Base-by-base conservation (phyloP, 2,329 filamentous ascomycete genomes). In the Pseudocercospora vitis region DNA sequence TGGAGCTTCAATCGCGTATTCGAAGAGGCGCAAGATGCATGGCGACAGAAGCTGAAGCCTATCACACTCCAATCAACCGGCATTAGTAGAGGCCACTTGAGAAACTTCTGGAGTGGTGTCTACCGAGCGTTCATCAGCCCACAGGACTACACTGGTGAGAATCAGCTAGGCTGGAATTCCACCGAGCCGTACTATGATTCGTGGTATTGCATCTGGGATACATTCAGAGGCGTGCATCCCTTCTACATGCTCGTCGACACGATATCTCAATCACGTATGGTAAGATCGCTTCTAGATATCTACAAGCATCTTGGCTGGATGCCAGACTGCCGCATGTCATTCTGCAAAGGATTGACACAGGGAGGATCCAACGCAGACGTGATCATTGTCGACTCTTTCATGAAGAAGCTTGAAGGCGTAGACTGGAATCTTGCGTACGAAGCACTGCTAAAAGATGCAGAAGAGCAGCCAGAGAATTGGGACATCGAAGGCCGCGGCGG, bases 301-400 rank as follows among this genome's bases (percentile, higher is more conserved):
- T 89, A 89, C 60, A 78, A 81, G 23, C 78, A 88, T 53, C 78
- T 85, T 53, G 87, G 86, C 0, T 89, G 83, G 76, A 73, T 90
- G 1, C 87, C 87, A 0, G 87, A 90, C 62, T 89, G 86, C 56
- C 82, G 85, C 29, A 89, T 89, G 86, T 84, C 80, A 12, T 76
- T 88, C 3, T 87, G 81, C 65, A 87, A 86, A 65, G 87, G 87
- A 0, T 84, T 80, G 61, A 89, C 86, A 0, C 87, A 90, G 70
- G 86, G 87, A 9, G 87, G 87, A 0, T 88, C 84, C 0, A 89
- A 89, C 55, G 86, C 87, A 2, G 87, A 90, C 63, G 80, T 85
- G 8, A 77, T 90, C 0, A 71, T 90, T 1, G 82, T 83, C 0
- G 87, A 90, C 62, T 84, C 83, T 0, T 89, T 80, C 56, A 59